phyloP scores from a whole-genome alignment of 2,329 filamentous ascomycete species.

The Ramularia endophylla region DNA sequence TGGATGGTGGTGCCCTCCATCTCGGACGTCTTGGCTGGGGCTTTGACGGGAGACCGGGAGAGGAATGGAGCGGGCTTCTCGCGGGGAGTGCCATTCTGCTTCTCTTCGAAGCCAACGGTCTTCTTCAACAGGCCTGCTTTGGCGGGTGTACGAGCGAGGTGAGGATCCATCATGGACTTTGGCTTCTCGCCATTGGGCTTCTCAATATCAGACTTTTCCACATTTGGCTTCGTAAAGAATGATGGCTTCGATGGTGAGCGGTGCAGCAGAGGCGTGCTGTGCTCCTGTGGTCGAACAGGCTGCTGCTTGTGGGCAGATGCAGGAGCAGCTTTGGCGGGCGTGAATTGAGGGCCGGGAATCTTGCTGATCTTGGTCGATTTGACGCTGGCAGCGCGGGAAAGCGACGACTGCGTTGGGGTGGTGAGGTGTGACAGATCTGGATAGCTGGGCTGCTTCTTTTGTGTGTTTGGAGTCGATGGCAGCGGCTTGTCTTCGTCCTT shows the following conservation, averaged over 20 bases:
- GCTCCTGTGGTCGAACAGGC: constrained; percentile 6
- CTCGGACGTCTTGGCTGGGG: constrained; percentile 16
- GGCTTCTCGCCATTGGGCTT: constrained; percentile 9
- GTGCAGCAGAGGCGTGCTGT: constrained; percentile 19
- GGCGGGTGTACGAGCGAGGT: constrained; percentile 25
- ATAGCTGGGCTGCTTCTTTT: constrained; percentile 46
- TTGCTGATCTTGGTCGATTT: constrained; percentile 37
- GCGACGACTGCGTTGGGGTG: constrained; percentile 73
- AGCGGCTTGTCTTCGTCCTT: constrained; percentile 38
- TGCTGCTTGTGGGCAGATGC: constrained; percentile 7
- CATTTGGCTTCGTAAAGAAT: constrained; percentile 12
- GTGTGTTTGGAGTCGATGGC: constrained; percentile 36
- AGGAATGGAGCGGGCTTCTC: constrained; percentile 22
- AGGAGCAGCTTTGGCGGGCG: constrained; percentile 18
- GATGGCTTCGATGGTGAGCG: constrained; percentile 26
- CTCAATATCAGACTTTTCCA: background rate
- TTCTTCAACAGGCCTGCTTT: constrained; percentile 14
- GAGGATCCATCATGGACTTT: constrained; percentile 16
- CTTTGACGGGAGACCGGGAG: constrained; percentile 25
- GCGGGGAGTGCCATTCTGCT: constrained; percentile 1
- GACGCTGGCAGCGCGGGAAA: constrained; percentile 55
- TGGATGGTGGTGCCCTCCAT: constrained; percentile 11
- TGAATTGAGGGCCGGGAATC: constrained; percentile 26
- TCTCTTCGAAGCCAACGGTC: constrained; percentile 1
- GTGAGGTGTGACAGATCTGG: constrained; percentile 52